Percentiles rank a stretch among this genome's conserved stretches.
Evolutionary conservation across 495 filamentous ascomycete species (phyloP).

Genomic region (Penicillium steckii): DNA sequence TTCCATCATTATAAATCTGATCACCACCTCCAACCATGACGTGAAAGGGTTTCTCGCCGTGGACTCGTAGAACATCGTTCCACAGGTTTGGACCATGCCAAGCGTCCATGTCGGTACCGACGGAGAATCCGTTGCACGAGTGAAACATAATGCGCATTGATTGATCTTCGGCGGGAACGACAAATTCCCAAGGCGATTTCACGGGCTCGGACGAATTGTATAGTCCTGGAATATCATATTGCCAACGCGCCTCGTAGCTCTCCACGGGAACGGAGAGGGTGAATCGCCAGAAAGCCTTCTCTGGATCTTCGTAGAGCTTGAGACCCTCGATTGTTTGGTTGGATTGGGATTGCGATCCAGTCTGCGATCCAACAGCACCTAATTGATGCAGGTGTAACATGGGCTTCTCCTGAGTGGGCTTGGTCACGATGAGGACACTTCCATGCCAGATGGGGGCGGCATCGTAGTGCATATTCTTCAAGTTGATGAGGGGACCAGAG

Average conservation of each 20-base stretch:
- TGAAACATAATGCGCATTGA: slow-evolving; percentile 96
- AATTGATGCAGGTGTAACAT: slow-evolving; percentile 47
- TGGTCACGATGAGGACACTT: slow-evolving; percentile 77
- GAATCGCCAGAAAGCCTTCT: slow-evolving; percentile 83
- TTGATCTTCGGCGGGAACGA: slow-evolving; percentile 71
- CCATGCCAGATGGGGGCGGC: slow-evolving; percentile 66
- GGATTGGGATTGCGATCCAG: slow-evolving; percentile 7
- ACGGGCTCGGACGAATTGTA: slow-evolving; percentile 37
- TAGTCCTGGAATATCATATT: slow-evolving; percentile 46
- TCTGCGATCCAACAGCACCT: slow-evolving; percentile 33
- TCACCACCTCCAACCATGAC: slow-evolving; percentile 96
- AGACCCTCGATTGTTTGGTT: slow-evolving; percentile 44
- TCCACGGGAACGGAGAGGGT: slow-evolving; percentile 53
- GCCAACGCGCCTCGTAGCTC: slow-evolving; percentile 47
- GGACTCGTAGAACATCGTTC: slow-evolving; percentile 82
- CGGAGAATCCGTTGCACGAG: slow-evolving; percentile 94
- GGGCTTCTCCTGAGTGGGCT: slow-evolving; percentile 56
- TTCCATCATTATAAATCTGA: slow-evolving; percentile 92
- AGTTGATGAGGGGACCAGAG: slow-evolving; percentile 82
- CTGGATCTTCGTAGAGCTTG: slow-evolving; percentile 76
- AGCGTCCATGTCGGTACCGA: slow-evolving; percentile 83
- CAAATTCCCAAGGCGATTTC: slow-evolving; percentile 56
- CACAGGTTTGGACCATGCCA: slow-evolving; percentile 82
- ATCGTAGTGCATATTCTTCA: slow-evolving; percentile 72
- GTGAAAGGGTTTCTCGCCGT: slow-evolving; percentile 74